These are phyloP conservation scores for Acanthamoeba quina DNA, from an alignment of 208 protist genomes.

Conservation along the genomic window DNA sequence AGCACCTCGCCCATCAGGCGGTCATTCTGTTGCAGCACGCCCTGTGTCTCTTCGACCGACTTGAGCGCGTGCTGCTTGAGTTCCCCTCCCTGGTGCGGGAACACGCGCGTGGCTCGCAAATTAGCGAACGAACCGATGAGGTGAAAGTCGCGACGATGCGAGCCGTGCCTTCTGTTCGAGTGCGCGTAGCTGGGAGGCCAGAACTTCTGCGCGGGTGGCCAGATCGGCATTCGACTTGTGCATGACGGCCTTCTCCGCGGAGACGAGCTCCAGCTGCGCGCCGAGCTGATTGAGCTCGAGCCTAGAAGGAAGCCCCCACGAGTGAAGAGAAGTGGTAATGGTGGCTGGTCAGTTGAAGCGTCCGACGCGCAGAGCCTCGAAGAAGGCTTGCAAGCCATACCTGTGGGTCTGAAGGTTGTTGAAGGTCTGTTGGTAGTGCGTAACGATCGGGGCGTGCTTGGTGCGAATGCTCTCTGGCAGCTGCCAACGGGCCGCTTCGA, in stretches of 20 bases:
- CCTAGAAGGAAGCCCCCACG: not conserved
- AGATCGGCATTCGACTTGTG: not conserved
- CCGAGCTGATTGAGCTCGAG: not conserved
- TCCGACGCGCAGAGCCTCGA: too few species aligned
- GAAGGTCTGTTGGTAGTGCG: not conserved
- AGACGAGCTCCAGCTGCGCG: not conserved
- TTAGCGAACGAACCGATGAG: too few species aligned
- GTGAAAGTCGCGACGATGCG: not conserved
- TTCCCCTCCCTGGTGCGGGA: not conserved
- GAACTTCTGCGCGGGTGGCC: not conserved
- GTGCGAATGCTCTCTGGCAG: slow-evolving; percentile 25
- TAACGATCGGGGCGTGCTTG: slow-evolving; percentile 10
- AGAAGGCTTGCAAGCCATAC: not conserved
- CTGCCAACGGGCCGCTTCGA: slow-evolving; percentile 30
- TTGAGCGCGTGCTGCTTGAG: not conserved
- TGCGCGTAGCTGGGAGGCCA: not conserved
- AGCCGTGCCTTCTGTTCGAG: not conserved
- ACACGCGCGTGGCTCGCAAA: not conserved
- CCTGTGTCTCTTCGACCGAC: not conserved
- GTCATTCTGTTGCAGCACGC: not conserved
- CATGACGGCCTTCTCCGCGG: slow-evolving; percentile 17
- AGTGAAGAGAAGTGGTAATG: too few species aligned
- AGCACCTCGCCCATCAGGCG: slow-evolving; percentile 11
- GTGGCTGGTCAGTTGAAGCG: too few species aligned
- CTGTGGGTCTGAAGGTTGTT: slow-evolving; percentile 18